A percentile compares a stretch with the other conserved stretches of the same genome.
Conservation (phyloP, 2,329 filamentous ascomycete species). For the Trichoderma brevicompactum region DNA sequence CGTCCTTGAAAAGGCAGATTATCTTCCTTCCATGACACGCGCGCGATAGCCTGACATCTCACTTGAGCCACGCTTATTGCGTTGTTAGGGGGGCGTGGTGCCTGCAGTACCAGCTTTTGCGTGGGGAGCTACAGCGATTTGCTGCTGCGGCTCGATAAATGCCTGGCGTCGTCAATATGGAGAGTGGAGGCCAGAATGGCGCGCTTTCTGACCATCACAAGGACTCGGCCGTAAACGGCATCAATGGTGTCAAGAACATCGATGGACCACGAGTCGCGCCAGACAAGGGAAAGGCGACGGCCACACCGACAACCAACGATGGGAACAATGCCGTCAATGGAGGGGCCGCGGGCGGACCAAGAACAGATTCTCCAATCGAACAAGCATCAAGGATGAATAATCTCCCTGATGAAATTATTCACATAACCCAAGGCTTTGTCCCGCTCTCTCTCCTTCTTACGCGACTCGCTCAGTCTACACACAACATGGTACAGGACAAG, state of each 20-base stretch:
- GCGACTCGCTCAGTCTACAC: slow-evolving; percentile 80
- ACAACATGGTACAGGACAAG: slow-evolving; percentile 74
- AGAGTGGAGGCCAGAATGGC: slow-evolving; percentile 58
- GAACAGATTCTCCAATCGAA: slow-evolving; percentile 32
- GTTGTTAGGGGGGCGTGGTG: slow-evolving; percentile 31
- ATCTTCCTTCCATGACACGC: slow-evolving; percentile 32
- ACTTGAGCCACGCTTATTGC: slow-evolving; percentile 28
- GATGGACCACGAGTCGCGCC: slow-evolving; percentile 35
- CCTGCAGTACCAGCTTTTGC: slow-evolving; percentile 17
- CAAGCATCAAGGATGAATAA: slow-evolving; percentile 55
- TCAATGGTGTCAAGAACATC: slow-evolving; percentile 45
- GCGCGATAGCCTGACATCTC: slow-evolving; percentile 28
- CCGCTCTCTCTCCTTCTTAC: slow-evolving; percentile 75
- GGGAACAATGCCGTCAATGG: slow-evolving; percentile 38
- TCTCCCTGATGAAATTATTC: slow-evolving; percentile 64
- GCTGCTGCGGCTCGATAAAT: slow-evolving; percentile 41
- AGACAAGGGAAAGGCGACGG: slow-evolving; percentile 42
- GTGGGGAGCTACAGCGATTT: slow-evolving; percentile 29
- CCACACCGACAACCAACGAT: slow-evolving; percentile 28
- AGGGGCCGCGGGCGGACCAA: slow-evolving; percentile 34
- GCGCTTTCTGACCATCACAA: slow-evolving; percentile 61
- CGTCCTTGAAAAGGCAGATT: slow-evolving; percentile 30
- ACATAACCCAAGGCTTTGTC: slow-evolving; percentile 77
- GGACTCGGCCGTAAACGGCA: slow-evolving; percentile 50
- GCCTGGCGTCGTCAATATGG: slow-evolving; percentile 60